A percentile compares a stretch with the other conserved stretches of the same genome.
Evolutionary conservation across 768 basidiomycete genomes (phyloP).

Genomic region (Lentinus tigrinus): DNA sequence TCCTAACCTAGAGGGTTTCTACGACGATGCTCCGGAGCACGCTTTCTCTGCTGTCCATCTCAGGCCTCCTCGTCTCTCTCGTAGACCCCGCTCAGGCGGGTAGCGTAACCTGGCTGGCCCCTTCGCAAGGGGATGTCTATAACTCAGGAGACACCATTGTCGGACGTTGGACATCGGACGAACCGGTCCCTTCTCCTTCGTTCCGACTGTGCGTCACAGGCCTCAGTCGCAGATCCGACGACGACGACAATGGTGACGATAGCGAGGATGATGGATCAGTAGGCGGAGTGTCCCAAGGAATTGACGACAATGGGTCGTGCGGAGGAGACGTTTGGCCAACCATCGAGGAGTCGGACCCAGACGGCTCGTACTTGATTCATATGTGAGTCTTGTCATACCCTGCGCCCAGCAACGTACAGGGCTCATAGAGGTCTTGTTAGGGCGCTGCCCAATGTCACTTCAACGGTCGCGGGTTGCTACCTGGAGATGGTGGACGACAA

Average conservation of each 20-base stretch:
- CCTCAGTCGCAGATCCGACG: neutral
- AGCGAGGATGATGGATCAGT: neutral
- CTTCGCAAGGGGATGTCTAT: conserved; percentile 26
- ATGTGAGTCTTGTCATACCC: conserved; percentile 18
- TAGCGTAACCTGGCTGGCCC: conserved; percentile 29
- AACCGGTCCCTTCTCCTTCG: conserved; percentile 31
- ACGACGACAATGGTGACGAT: neutral
- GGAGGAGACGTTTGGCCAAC: conserved; percentile 29
- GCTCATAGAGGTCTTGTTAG: conserved; percentile 2
- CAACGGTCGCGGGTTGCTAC: conserved; percentile 23
- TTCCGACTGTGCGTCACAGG: conserved; percentile 32
- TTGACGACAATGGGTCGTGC: conserved; percentile 11
- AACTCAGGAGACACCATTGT: conserved; percentile 31
- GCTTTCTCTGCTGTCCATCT: conserved; percentile 3
- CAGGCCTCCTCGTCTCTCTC: conserved; percentile 1
- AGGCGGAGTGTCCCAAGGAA: neutral
- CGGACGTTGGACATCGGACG: conserved; percentile 29
- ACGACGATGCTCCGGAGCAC: neutral
- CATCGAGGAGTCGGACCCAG: conserved; percentile 18
- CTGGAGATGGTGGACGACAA: conserved; percentile 31
- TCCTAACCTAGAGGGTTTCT: conserved; percentile 32
- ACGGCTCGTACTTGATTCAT: conserved; percentile 26
- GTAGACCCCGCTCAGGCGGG: conserved; percentile 4
- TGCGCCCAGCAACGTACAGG: neutral
- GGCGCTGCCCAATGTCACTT: conserved; percentile 24